Conservation (phyloP, 441 rosid species). For the Theobroma grandiflorum region DNA sequence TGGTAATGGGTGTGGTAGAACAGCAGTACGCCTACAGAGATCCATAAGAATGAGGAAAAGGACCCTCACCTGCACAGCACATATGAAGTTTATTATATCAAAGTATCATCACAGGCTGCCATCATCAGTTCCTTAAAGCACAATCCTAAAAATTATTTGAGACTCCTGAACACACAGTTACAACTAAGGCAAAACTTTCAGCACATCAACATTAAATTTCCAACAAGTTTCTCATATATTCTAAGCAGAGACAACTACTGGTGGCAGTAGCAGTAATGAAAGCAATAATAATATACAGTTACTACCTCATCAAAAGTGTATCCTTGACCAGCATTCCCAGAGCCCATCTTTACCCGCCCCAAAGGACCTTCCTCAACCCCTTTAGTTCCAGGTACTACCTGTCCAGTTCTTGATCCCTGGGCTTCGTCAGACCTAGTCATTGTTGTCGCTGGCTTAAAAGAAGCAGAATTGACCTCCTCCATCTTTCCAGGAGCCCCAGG, state of each 20-base stretch:
- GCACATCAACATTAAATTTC: conserved; percentile 9
- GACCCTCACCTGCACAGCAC: conserved; percentile 82
- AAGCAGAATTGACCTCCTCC: conserved; percentile 74
- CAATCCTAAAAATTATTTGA: not conserved
- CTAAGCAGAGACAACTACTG: not conserved
- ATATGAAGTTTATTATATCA: not conserved
- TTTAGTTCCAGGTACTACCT: conserved; percentile 72
- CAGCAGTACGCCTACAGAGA: conserved; percentile 90
- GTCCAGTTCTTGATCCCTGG: conserved; percentile 76
- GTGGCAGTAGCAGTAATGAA: conserved; percentile 9
- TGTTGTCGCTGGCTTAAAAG: conserved; percentile 68
- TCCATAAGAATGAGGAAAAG: conserved; percentile 99
- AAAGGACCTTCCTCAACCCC: conserved; percentile 86
- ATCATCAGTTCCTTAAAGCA: conserved; percentile 1
- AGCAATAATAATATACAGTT: conserved; percentile 23
- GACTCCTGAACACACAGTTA: not conserved
- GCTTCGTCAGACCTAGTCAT: conserved; percentile 75
- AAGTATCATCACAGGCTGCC: not conserved
- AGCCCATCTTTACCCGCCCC: conserved; percentile 82
- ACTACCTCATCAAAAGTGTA: conserved; percentile 98
- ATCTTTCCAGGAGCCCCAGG: conserved; percentile 73
- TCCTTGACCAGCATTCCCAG: conserved; percentile 99
- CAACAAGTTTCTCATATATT: not conserved
- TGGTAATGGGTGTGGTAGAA: conserved; percentile 83
- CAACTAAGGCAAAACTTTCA: not conserved